phyloP scores from a whole-genome alignment of 2,329 filamentous ascomycete genomes.

The Neopestalotiopsis sp. region DNA sequence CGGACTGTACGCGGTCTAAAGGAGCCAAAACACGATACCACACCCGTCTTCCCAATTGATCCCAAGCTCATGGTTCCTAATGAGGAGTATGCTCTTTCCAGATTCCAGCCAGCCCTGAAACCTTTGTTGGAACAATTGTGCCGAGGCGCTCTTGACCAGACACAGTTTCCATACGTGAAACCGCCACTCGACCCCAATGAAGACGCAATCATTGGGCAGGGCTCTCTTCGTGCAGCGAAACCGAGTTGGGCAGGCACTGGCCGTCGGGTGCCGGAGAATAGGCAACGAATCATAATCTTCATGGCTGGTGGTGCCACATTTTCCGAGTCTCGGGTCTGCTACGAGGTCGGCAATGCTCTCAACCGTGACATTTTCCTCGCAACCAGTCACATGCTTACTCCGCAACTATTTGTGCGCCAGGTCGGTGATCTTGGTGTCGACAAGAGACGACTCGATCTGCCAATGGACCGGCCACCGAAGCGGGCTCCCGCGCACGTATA shows the following conservation, averaged over 20 bases:
- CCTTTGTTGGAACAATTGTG: conserved; percentile 79
- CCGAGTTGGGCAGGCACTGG: conserved; percentile 93
- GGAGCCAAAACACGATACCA: conserved; percentile 70
- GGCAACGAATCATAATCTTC: conserved; percentile 90
- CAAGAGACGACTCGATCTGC: conserved; percentile 78
- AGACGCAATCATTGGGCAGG: conserved; percentile 63
- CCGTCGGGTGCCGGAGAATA: conserved; percentile 76
- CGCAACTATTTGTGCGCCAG: conserved; percentile 82
- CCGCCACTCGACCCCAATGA: conserved; percentile 69
- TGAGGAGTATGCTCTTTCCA: conserved; percentile 85
- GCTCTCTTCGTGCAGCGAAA: conserved; percentile 87
- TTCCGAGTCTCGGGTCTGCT: conserved; percentile 87
- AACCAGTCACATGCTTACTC: conserved; percentile 92
- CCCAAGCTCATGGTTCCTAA: conserved; percentile 56
- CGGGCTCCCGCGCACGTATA: conserved; percentile 86
- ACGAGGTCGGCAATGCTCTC: conserved; percentile 77
- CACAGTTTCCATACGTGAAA: conserved; percentile 74
- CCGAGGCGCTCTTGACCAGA: conserved; percentile 70
- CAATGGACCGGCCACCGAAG: conserved; percentile 79
- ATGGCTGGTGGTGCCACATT: conserved; percentile 96
- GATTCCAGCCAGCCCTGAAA: conserved; percentile 84
- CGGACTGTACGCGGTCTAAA: conserved; percentile 73
- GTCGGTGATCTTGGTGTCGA: conserved; percentile 79
- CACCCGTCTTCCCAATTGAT: conserved; percentile 76
- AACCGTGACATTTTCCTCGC: conserved; percentile 86